Percentiles rank a stretch among this genome's conserved stretches.
Conservation (phyloP, 2,329 filamentous ascomycete species). For the Penicillium frequentans region DNA sequence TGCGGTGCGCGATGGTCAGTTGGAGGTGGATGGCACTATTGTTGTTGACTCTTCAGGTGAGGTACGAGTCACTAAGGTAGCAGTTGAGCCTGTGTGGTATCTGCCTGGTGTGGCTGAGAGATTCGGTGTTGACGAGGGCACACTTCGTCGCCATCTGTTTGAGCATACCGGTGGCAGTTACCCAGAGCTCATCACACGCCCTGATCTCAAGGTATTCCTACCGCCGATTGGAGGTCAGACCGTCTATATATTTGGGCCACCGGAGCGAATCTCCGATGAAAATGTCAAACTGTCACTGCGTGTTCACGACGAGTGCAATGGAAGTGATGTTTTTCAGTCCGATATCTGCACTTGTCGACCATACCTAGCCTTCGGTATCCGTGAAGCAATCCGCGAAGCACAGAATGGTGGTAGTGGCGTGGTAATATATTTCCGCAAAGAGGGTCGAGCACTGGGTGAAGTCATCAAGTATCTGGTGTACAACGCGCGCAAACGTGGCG, state of each 20-base stretch:
- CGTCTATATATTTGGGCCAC: slow-evolving; percentile 95
- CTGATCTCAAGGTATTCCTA: slow-evolving; percentile 92
- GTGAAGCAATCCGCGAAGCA: slow-evolving; percentile 95
- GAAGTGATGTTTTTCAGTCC: slow-evolving; percentile 94
- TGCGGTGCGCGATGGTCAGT: slow-evolving; percentile 74
- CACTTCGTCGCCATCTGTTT: slow-evolving; percentile 81
- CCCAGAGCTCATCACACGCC: slow-evolving; percentile 91
- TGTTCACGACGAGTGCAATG: slow-evolving; percentile 89
- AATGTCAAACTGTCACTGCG: slow-evolving; percentile 77
- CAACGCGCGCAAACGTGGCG: slow-evolving; percentile 48
- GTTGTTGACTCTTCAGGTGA: slow-evolving; percentile 84
- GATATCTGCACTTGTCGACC: slow-evolving; percentile 94
- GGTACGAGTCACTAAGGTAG: slow-evolving; percentile 91
- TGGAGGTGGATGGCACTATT: slow-evolving; percentile 82
- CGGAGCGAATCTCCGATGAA: slow-evolving; percentile 88
- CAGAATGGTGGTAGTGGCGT: slow-evolving; percentile 91
- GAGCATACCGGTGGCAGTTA: slow-evolving; percentile 96
- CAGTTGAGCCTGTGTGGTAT: slow-evolving; percentile 93
- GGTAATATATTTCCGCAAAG: slow-evolving; percentile 98
- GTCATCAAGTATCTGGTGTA: slow-evolving; percentile 84
- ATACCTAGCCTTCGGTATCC: slow-evolving; percentile 94
- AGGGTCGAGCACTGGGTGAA: slow-evolving; percentile 90
- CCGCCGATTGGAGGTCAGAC: slow-evolving; percentile 94
- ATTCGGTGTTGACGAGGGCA: slow-evolving; percentile 89
- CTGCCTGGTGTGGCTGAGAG: slow-evolving; percentile 83